phyloP scores from a whole-genome alignment of 495 filamentous ascomycete genomes.

The Cercophora scortea region DNA sequence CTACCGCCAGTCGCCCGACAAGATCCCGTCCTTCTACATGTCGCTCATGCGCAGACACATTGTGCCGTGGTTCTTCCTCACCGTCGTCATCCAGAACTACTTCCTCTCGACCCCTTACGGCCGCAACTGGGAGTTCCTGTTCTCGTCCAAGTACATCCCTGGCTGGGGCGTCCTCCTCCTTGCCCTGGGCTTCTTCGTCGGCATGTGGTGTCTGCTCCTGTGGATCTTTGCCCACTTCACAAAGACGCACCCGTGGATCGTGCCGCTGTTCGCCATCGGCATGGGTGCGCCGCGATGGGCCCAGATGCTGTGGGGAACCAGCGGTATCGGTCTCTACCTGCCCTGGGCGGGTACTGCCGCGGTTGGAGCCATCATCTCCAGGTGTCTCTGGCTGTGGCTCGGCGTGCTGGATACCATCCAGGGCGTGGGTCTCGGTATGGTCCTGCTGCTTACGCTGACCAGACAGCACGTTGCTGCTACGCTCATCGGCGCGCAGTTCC shows the following conservation, averaged over 20 bases:
- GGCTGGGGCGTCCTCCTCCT: slow-evolving; percentile 41
- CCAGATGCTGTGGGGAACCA: slow-evolving; percentile 54
- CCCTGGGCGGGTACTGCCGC: slow-evolving; percentile 46
- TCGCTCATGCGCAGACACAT: slow-evolving; percentile 42
- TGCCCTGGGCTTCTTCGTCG: slow-evolving; percentile 39
- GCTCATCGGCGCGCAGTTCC: slow-evolving; percentile 46
- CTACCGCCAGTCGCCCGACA: slow-evolving; percentile 60
- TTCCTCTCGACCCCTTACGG: slow-evolving; percentile 52
- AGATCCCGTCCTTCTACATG: slow-evolving; percentile 53
- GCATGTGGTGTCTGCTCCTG: slow-evolving; percentile 51
- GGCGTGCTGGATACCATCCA: slow-evolving; percentile 54
- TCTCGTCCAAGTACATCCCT: slow-evolving; percentile 37
- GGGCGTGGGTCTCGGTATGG: slow-evolving; percentile 52
- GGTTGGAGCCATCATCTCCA: slow-evolving; percentile 38
- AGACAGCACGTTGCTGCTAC: slow-evolving; percentile 50
- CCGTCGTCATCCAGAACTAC: slow-evolving; percentile 58
- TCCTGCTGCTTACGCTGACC: slow-evolving; percentile 52
- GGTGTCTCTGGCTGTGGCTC: slow-evolving; percentile 54
- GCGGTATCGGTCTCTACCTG: slow-evolving; percentile 46
- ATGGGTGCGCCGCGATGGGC: slow-evolving; percentile 55
- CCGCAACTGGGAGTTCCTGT: slow-evolving; percentile 54
- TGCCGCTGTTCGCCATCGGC: slow-evolving; percentile 54
- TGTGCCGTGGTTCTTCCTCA: slow-evolving; percentile 46
- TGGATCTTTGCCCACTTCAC: slow-evolving; percentile 36
- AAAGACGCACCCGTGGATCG: slow-evolving; percentile 47